phyloP scores from a whole-genome alignment of 805 yeast genomes.

The Blastobotrys parvus region DNA sequence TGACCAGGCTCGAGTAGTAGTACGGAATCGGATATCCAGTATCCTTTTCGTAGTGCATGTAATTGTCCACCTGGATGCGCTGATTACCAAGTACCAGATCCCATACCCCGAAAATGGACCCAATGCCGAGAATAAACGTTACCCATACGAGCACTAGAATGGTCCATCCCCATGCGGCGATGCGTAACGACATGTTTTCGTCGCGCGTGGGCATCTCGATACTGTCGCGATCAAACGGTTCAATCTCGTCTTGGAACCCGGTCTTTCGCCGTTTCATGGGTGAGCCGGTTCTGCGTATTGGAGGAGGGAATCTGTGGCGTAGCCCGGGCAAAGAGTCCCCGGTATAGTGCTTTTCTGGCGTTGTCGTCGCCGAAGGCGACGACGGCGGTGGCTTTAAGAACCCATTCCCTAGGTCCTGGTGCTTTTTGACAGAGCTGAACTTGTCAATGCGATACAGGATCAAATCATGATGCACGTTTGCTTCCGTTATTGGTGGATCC shows the following conservation, averaged over 20 bases:
- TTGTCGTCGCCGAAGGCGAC: not conserved
- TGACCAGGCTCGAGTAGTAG: slow-evolving; percentile 31
- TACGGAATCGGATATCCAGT: slow-evolving; percentile 33
- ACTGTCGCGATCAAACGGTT: not conserved
- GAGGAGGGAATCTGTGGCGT: not conserved
- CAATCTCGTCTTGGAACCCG: slow-evolving; percentile 2
- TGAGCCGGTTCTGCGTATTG: not conserved
- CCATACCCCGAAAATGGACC: slow-evolving; percentile 9
- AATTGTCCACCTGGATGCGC: slow-evolving; percentile 1
- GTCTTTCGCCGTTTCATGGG: slow-evolving; percentile 1
- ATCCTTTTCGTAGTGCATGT: slow-evolving; percentile 16
- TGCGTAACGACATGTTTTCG: not conserved
- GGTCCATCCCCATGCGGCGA: slow-evolving; percentile 5
- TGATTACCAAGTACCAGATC: not conserved
- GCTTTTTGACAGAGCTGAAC: not conserved
- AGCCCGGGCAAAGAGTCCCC: not conserved
- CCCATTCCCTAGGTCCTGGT: not conserved
- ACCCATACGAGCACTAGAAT: slow-evolving; percentile 13
- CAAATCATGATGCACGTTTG: not conserved
- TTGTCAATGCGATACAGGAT: not conserved
- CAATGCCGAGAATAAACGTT: slow-evolving; percentile 8
- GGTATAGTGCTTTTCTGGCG: not conserved
- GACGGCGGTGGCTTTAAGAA: not conserved
- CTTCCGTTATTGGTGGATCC: not conserved
- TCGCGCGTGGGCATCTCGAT: too few species aligned